Evolutionary conservation across 345 rosid species (phyloP), one percentile per base, ranked within the genome.

Genomic region (Zanthoxylum bungeanum): DNA sequence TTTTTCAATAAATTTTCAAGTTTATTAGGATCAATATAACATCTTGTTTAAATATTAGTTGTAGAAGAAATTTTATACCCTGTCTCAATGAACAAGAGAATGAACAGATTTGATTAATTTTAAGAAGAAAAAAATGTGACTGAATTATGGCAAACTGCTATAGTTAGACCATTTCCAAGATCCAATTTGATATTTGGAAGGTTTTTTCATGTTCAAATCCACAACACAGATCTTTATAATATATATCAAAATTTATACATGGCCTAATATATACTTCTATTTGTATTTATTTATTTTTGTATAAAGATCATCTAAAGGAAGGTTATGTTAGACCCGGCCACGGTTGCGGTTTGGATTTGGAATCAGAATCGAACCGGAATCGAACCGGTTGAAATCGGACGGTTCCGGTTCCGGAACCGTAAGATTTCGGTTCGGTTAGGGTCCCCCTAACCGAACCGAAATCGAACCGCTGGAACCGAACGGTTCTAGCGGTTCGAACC

Each of bases 141-240:
- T 65, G 58, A 49, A 49, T 21, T 51, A 0, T 66, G 44, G 16
- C 36, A 2, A 2, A 37, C 33, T 44, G 9, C 42, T 62, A 7
- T 66, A 21, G 59, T 28, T 17, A 30, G 3, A 50, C 7, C 17
- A 50, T 51, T 36, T 66, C 59, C 59, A n/a, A 33, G 57, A 31
- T 66, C 70, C 30, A 33, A 21, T 34, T 66, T 49, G 70, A 66
- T 51, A n/a, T 66, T 64, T 50, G 12, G 70, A 66, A 31, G n/a
- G 30, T 50, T 33, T 21, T 10, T 22, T 28, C 59, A 33, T 66
- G 42, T 31, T 66, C 55, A 66, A 66, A n/a, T 50, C 70, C 70
- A 6, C 1, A 44, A 30, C 37, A 19, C 14, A 64, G 10, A 64
- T 19, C 55, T 30, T 64, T 44, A 27, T 44, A 44, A 44, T 44